phyloP scores from a whole-genome alignment of 1,139 yeast genomes.

The Diutina rugosa region DNA sequence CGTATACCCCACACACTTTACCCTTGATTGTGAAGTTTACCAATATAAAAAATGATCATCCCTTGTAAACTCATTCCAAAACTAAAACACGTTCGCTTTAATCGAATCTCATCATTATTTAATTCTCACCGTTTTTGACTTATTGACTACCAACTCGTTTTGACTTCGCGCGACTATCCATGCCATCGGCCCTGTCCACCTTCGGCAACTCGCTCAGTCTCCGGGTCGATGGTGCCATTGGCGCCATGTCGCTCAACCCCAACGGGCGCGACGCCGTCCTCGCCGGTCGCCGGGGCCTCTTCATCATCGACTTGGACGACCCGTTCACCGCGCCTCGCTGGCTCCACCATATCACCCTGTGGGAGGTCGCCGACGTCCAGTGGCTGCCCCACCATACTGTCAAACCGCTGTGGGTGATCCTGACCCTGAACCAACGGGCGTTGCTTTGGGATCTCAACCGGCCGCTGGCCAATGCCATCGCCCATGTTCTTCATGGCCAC shows the following conservation, averaged over 20 bases:
- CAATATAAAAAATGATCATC: no score
- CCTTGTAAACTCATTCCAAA: no score
- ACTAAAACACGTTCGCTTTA: no score
- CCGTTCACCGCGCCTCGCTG: conserved; percentile 93
- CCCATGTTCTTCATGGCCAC: conserved; percentile 79
- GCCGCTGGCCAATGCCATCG: conserved; percentile 67
- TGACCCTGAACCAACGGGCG: conserved; percentile 92
- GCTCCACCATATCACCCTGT: conserved; percentile 82
- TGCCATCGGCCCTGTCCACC: conserved; percentile 25
- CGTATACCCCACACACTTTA: no score
- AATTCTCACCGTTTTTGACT: no score
- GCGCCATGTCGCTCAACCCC: conserved; percentile 89
- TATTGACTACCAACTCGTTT: no score
- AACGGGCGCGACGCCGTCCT: conserved; percentile 87
- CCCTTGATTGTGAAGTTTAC: no score
- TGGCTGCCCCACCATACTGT: conserved; percentile 83
- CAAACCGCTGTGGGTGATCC: conserved; percentile 83
- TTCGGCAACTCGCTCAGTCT: conserved; percentile 73
- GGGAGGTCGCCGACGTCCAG: conserved; percentile 99
- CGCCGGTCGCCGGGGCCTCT: conserved; percentile 82
- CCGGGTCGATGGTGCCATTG: conserved; percentile 84
- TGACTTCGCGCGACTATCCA: background rate
- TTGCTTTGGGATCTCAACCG: conserved; percentile 83
- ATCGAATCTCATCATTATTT: no score
- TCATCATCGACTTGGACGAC: conserved; percentile 85